These are phyloP conservation scores for Hypomontagnella submonticulosa DNA, from an alignment of 495 filamentous ascomycete genomes.

Conservation along the genomic window DNA sequence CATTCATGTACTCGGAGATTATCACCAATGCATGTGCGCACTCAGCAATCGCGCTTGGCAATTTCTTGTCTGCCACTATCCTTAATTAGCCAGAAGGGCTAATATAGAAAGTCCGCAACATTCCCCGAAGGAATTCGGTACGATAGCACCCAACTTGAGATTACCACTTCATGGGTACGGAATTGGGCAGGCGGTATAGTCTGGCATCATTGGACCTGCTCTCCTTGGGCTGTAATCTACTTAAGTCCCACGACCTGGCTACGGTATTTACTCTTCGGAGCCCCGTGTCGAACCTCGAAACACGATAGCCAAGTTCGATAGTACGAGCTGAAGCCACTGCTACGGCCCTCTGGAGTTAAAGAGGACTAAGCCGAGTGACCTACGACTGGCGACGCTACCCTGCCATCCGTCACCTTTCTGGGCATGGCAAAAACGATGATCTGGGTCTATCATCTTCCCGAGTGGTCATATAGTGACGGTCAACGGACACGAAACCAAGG, in stretches of 20 bases:
- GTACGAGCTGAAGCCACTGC: neutral
- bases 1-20: neutral
- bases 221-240: no score
- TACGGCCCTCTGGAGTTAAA: neutral
- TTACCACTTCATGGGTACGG: neutral
- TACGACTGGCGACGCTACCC: neutral
- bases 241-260: no score
- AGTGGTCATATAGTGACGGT: neutral
- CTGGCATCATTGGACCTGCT: no score
- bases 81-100: conserved; percentile 27
- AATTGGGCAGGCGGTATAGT: neutral
- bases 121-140: conserved; percentile 1
- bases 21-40: neutral
- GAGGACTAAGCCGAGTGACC: neutral
- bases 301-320: no score
- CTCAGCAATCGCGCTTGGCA: conserved; percentile 16
- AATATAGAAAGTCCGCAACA: conserved; percentile 1
- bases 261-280: no score
- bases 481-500: neutral
- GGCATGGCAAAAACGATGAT: neutral
- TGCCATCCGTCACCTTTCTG: neutral
- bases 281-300: no score
- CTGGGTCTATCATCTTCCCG: neutral
- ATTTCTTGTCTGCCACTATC: conserved; percentile 16
- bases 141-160: neutral